Evolutionary conservation across 139 green algal genomes (phyloP).

Genomic region (Chlamydomonas schloesseri): DNA sequence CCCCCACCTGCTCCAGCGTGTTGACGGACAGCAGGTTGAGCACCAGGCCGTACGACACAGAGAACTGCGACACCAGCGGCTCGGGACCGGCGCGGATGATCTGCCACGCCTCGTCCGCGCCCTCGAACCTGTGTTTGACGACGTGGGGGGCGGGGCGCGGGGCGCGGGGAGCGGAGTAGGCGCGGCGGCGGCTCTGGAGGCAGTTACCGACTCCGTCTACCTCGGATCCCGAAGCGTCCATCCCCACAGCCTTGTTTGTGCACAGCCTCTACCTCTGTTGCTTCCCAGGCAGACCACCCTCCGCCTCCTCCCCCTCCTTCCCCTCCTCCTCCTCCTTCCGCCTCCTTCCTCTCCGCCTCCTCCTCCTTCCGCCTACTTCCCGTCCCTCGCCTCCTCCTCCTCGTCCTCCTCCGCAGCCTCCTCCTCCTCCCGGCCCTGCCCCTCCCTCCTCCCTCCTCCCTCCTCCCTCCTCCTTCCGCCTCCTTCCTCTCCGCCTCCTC

Average conservation of each 20-base stretch:
- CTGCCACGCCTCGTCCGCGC: slow-evolving; percentile 69
- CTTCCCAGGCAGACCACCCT: too few relatives aligned
- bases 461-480: not conserved
- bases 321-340: not conserved
- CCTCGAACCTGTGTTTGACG: slow-evolving; percentile 75
- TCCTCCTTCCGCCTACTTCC: not conserved
- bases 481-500: not conserved
- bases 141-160: too few relatives aligned
- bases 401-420: not conserved
- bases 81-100: slow-evolving; percentile 86
- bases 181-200: too few relatives aligned
- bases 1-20: slow-evolving; percentile 67
- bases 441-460: not conserved
- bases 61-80: slow-evolving; percentile 79
- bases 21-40: slow-evolving; percentile 89
- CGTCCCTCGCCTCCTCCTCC: not conserved
- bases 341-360: not conserved
- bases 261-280: too few relatives aligned
- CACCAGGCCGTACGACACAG: slow-evolving; percentile 84
- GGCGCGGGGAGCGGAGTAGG: too few relatives aligned
- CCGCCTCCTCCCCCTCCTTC: too few relatives aligned
- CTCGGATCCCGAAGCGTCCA: too few relatives aligned
- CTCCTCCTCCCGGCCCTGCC: not conserved
- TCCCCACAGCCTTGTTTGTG: too few relatives aligned
- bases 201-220: too few relatives aligned